Conservation (phyloP, 2,329 filamentous ascomycete species). For the Helotiales sp. region DNA sequence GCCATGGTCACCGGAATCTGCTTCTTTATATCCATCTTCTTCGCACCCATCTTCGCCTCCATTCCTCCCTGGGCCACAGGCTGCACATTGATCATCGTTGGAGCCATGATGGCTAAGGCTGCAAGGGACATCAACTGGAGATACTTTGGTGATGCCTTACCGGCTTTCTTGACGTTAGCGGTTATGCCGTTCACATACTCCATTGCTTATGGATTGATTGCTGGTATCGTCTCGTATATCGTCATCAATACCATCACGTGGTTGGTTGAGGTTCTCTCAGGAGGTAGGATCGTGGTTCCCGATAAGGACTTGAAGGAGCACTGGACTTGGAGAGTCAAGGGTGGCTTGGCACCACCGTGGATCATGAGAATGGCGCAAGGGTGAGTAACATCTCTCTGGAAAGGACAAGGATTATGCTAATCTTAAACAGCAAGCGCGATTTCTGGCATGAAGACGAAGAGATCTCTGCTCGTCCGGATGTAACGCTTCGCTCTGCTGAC, state of each 20-base stretch:
- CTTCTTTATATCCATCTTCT: conserved; percentile 87
- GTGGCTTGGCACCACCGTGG: conserved; percentile 78
- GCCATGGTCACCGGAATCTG: conserved; percentile 76
- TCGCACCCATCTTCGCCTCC: conserved; percentile 86
- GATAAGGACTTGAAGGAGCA: conserved; percentile 76
- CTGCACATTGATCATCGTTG: conserved; percentile 80
- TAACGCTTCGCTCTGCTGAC: too few relatives aligned
- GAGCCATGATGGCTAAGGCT: conserved; percentile 78
- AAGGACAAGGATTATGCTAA: too few relatives aligned
- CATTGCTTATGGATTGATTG: conserved; percentile 84
- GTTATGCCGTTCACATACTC: conserved; percentile 91
- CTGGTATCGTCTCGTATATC: conserved; percentile 73
- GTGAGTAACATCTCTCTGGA: background rate
- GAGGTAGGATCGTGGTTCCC: conserved; percentile 69
- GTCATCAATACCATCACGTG: conserved; percentile 72
- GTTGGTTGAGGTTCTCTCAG: conserved; percentile 64
- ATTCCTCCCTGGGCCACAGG: conserved; percentile 90
- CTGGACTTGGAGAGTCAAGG: conserved; percentile 77
- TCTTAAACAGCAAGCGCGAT: background rate
- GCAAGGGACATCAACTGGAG: conserved; percentile 86
- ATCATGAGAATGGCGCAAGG: conserved; percentile 57
- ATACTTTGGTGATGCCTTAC: conserved; percentile 80
- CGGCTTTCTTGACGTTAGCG: conserved; percentile 80
- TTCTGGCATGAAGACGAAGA: background rate
- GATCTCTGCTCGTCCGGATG: background rate